Evolutionary conservation across 163 green algal species (phyloP), one percentile per base, ranked within the genome.

Genomic region (Chlamydomonas reinhardtii): DNA sequence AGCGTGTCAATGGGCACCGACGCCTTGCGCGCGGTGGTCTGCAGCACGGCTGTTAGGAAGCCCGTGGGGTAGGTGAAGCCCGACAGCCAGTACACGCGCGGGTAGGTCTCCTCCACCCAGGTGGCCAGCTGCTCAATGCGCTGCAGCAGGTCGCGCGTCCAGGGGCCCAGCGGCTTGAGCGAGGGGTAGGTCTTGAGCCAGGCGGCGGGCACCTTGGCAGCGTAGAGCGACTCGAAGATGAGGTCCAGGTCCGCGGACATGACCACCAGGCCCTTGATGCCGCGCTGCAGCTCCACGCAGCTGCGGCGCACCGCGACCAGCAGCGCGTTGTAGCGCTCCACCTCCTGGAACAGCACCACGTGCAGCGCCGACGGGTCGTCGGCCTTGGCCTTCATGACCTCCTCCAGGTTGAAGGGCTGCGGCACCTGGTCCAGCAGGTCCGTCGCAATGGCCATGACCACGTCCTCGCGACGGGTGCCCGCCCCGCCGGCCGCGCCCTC

Each of bases 31-130:
- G 95, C 95, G 5, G 92, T 96, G 9, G 94, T 97, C 91, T 98
- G 95, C 76, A 96, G 88, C 72, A 96, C 93, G 29, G 91, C 92
- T 19, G 92, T 97, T 19, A 97, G 81, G 90, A 95, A 95, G 66
- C 92, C 92, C 29, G 94, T 96, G 0, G 96, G 95, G 88, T 97
- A 98, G 11, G 94, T 97, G 92, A 98, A 98, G 72, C 94, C 95
- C 19, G 90, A 91, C 68, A 98, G 94, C 95, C 95, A 98, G 91
- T 97, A 98, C 52, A 96, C 91, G 35, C 87, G 91, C 62, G 95
- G 95, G 88, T 97, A 97, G 72, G 65, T 90, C 72, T 93, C 89
- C 76, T 95, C 90, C 37, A 93, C 89, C 96, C 95, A 98, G 9
- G 74, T 71, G 4, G 90, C 88, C 70, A 98, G 92, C 94, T 97